Conservation (phyloP, 2,329 filamentous ascomycete genomes). For the Blastomyces emzantsi region DNA sequence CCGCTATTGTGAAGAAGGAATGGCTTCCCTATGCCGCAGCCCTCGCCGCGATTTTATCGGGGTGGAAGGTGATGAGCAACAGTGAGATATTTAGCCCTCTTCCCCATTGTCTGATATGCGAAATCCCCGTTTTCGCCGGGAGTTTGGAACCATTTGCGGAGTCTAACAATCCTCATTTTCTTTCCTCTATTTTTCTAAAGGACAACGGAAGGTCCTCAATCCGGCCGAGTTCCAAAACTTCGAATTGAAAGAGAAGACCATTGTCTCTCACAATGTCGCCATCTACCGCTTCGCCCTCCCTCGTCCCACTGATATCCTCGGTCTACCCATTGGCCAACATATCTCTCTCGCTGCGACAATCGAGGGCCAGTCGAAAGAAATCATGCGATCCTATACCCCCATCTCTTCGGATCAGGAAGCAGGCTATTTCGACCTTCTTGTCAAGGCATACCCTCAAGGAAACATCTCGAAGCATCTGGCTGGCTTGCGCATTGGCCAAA, state of each 20-base stretch:
- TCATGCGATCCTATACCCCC: constrained; percentile 85
- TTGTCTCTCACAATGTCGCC: constrained; percentile 95
- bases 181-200: constrained; percentile 36
- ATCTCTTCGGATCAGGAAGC: constrained; percentile 82
- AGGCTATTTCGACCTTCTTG: constrained; percentile 90
- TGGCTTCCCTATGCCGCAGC: constrained; percentile 63
- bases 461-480: constrained; percentile 96
- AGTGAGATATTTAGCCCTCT: constrained; percentile 46
- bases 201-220: constrained; percentile 73
- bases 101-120: background rate
- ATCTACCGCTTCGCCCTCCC: constrained; percentile 96
- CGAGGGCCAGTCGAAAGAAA: constrained; percentile 68
- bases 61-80: constrained; percentile 61
- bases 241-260: constrained; percentile 85
- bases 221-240: constrained; percentile 85
- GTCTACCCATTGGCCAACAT: constrained; percentile 96
- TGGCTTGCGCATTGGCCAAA: constrained; percentile 69
- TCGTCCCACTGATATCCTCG: constrained; percentile 67
- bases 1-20: constrained; percentile 67
- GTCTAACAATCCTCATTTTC: background rate
- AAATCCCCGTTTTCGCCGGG: background rate
- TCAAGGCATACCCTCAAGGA: constrained; percentile 95
- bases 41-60: constrained; percentile 56
- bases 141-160: background rate
- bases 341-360: constrained; percentile 86